Base-by-base conservation (phyloP, 164 flowering plant genomes). In the Stephania cephalantha region DNA sequence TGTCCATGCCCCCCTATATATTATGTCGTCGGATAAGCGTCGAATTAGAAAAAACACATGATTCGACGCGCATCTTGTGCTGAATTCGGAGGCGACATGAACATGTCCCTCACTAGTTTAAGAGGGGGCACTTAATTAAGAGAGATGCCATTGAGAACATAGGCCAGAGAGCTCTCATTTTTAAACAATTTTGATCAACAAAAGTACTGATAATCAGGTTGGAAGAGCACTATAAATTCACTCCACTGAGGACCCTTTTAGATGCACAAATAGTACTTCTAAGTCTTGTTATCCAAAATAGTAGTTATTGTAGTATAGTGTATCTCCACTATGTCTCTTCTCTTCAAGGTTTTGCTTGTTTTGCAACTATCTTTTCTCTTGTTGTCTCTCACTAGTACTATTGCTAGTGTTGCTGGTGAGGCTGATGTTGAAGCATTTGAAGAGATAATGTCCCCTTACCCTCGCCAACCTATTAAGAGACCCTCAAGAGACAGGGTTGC, bases 401-500 rank as follows among this genome's bases (percentile, higher is more conserved):
- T 25, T 25, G 25, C 18, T 55, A 58, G 20, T 74, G 30, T 70
- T 50, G 46, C 15, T 46, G 70, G 63, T 78, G 30, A 70, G 3
- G 66, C 63, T 35, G 68, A 61, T 61, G 45, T 18, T 1, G 63
- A 25, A 29, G 20, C 20, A 7, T 13, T 29, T 71, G 73, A 71
- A 45, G 30, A 18, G 6, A 13, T 35, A 9, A 58, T 58, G 64
- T 58, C 64, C 5, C 63, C 63, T 55, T 55, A 55, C 64, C 64
- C 64, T 55, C 17, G 17, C 53, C 25, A 25, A 25, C 76, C 78
- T 30, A 76, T 52, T 0, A 85, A 88, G 18, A 4, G 64, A 58
- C 20, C 64, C 64, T 18, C 18, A n/a, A 58, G 64, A 58, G 20
- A 6, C 64, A 58, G 64, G 18, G 80, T 88, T 0, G 88, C 90